Conservation (phyloP, 345 rosid species). For the Sonneratia caseolaris region DNA sequence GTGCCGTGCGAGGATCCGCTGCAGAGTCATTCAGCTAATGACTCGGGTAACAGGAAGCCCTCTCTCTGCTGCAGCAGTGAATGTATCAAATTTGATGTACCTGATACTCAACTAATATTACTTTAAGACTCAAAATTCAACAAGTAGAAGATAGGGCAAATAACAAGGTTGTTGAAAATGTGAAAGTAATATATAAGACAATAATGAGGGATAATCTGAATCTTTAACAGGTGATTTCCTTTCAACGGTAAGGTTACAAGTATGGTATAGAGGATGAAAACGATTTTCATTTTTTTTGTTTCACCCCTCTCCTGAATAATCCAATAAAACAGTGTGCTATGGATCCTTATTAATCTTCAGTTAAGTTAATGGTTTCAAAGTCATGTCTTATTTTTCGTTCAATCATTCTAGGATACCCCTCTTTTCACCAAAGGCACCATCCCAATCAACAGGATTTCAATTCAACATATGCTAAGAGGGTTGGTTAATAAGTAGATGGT, state of each 20-base stretch:
- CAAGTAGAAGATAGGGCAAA: background rate
- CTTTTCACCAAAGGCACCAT: too few species aligned
- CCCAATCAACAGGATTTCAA: too few species aligned
- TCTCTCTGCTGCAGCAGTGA: slow-evolving; percentile 79
- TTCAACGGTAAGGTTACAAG: background rate
- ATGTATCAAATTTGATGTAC: slow-evolving; percentile 88
- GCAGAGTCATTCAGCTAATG: slow-evolving; percentile 84
- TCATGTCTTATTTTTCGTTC: too few species aligned
- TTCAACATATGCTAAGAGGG: too few species aligned
- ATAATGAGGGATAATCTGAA: background rate
- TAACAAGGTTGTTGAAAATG: background rate
- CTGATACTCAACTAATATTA: slow-evolving; percentile 30
- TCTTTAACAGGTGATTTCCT: background rate
- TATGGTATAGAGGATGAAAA: background rate
- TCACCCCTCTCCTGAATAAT: background rate
- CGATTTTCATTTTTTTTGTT: background rate
- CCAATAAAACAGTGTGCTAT: background rate
- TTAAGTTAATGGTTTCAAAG: background rate
- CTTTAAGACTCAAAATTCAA: slow-evolving; percentile 11
- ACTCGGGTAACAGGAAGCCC: slow-evolving; percentile 93
- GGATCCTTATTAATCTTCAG: background rate
- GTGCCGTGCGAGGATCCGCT: slow-evolving; percentile 62
- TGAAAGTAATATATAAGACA: background rate
- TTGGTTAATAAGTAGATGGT: too few species aligned
- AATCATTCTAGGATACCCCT: too few species aligned